Base-by-base conservation (phyloP, 2,329 filamentous ascomycete genomes). In the Colletotrichum destructivum region DNA sequence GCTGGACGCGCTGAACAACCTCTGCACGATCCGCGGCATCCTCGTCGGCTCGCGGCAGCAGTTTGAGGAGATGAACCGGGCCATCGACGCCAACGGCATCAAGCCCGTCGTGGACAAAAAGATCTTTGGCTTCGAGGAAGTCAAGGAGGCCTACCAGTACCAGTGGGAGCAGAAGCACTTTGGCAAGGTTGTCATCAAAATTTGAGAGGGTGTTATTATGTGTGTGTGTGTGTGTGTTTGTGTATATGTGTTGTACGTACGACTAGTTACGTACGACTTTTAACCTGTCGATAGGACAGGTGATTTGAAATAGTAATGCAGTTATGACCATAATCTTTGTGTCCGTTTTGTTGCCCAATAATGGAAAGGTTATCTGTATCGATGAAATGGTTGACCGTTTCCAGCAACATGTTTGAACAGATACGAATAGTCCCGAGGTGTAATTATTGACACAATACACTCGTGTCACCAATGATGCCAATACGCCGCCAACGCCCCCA, bases 101-200 rank as follows among this genome's bases (percentile, higher is more conserved):
- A 46, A 68, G 12, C 71, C 71, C 8, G 63, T 72, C 6, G 59
- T 73, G 3, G 68, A 71, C 52, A 6, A 60, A 46, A 72, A 26
- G 52, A 55, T 72, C 18, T 73, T 73, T 2, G 71, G 62, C 4
- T 73, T 70, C n/a, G 57, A 73, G 15, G 68, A 73, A 26, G 71
- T 66, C 16, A 73, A 73, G 68, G 68, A 73, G 21, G 71, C 68
- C 21, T 73, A 71, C 44, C 67, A 71, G 40, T 68, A 66, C 60
- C 68, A 71, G 59, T 67, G 67, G 63, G 63, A 72, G 3, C 62
- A 71, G 40, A 60, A 67, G 54, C 66, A 67, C 44, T 64, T 73
- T 60, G 71, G 71, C 35, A 73, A 73, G 59, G 67, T 73, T 7
- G 62, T 65, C 4, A 49, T 74, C 61, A 65, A 72, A 44, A 62